A percentile compares a stretch with the other conserved stretches of the same genome.
Evolutionary conservation across 2,329 filamentous ascomycete genomes (phyloP).

Genomic region (Trichoderma breve): DNA sequence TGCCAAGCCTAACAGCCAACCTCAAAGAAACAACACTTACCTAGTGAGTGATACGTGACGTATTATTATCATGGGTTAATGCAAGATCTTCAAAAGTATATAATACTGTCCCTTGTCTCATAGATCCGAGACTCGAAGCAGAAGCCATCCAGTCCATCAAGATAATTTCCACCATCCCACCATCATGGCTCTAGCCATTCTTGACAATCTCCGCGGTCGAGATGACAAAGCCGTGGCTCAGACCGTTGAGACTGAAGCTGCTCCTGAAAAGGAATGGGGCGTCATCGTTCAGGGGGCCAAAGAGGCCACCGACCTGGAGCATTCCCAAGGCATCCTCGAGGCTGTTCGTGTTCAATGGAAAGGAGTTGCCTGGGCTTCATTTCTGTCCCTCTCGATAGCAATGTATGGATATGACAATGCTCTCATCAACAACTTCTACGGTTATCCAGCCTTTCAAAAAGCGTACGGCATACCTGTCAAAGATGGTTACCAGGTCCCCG

Average conservation of each 20-base stretch:
- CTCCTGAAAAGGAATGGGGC: conserved; percentile 4
- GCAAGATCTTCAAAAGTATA: neutral
- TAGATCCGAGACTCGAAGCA: neutral
- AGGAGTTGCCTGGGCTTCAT: conserved; percentile 5
- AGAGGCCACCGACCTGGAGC: neutral
- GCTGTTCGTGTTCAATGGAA: conserved; percentile 10
- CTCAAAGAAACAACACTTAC: neutral
- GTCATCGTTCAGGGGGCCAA: neutral
- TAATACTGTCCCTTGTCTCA: neutral
- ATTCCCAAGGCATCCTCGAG: conserved; percentile 13
- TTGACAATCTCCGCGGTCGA: neutral
- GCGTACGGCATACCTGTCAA: conserved; percentile 30
- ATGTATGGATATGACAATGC: conserved; percentile 45
- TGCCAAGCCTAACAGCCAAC: neutral
- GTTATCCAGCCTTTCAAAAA: conserved; percentile 29
- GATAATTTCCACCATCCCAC: neutral
- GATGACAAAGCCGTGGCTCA: neutral
- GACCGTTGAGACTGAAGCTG: neutral
- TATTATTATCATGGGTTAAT: neutral
- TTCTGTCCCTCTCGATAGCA: conserved; percentile 29
- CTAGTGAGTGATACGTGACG: neutral
- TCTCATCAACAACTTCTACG: conserved; percentile 39
- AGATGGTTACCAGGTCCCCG: conserved; percentile 32
- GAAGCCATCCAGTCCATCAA: neutral
- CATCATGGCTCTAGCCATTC: neutral